phyloP scores from a whole-genome alignment of 1,284 basidiomycete species.

The Ganoderma resinaceum region DNA sequence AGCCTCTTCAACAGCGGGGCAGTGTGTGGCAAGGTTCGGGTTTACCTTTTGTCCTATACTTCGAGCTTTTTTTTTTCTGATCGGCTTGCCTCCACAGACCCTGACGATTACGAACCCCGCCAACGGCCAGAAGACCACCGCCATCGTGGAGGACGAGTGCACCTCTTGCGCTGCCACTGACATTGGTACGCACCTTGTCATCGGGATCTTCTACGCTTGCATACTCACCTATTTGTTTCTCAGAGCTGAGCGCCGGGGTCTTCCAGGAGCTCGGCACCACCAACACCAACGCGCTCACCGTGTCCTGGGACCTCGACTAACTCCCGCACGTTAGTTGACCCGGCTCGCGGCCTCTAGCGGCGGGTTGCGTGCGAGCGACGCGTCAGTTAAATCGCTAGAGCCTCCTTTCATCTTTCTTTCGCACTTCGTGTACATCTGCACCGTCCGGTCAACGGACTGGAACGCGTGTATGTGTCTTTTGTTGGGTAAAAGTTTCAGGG shows the following conservation, averaged over 20 bases:
- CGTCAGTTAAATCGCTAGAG: background rate
- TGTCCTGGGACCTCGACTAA: conserved; percentile 33
- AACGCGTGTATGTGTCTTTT: background rate
- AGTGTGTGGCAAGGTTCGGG: conserved; percentile 26
- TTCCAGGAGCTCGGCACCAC: conserved; percentile 33
- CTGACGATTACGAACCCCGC: conserved; percentile 28
- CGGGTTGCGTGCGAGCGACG: conserved; percentile 12
- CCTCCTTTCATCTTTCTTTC: background rate
- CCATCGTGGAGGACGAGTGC: conserved; percentile 28
- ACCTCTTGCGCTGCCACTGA: conserved; percentile 28
- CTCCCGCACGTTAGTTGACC: conserved; percentile 2
- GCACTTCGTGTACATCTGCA: background rate
- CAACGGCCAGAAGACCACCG: conserved; percentile 28
- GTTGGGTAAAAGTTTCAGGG: background rate
- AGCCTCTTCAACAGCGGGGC: conserved; percentile 27
- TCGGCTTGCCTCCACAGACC: conserved; percentile 9
- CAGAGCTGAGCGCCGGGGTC: conserved; percentile 37
- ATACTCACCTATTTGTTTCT: background rate
- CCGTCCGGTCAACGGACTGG: background rate
- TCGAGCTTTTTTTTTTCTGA: background rate
- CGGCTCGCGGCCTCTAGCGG: background rate
- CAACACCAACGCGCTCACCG: conserved; percentile 30
- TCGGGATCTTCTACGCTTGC: background rate
- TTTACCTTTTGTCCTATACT: background rate
- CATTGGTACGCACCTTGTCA: conserved; percentile 22